Percentiles rank a stretch among this genome's conserved stretches.
These are phyloP conservation scores for Yamadazyma oceani DNA, from an alignment of 1,139 yeast genomes.

Conservation along the genomic window DNA sequence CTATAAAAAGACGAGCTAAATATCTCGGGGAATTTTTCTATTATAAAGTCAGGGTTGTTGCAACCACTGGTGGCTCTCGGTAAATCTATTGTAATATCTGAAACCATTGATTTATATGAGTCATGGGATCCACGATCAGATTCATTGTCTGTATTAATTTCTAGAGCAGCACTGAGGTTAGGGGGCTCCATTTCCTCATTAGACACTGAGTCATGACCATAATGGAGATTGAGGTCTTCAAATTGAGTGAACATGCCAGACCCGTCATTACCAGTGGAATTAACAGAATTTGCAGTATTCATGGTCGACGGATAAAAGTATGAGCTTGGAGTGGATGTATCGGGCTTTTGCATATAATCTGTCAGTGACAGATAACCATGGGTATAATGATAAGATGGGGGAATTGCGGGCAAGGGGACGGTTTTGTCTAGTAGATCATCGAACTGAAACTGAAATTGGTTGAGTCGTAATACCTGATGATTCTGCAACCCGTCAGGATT, in stretches of 20 bases:
- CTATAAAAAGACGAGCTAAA: conserved; percentile 35
- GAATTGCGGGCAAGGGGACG: not conserved
- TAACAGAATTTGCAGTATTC: too few relatives aligned
- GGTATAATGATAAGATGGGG: too few relatives aligned
- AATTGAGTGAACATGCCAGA: not conserved
- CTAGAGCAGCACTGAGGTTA: too few relatives aligned
- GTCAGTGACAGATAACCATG: too few relatives aligned
- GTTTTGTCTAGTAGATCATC: not conserved
- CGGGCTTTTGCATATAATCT: too few relatives aligned
- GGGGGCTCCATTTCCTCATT: too few relatives aligned
- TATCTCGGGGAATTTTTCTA: conserved; percentile 17
- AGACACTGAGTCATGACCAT: not conserved
- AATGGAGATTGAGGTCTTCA: not conserved
- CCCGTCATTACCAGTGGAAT: too few relatives aligned
- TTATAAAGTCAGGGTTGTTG: conserved; percentile 10
- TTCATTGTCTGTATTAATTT: not conserved
- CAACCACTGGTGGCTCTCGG: conserved; percentile 1
- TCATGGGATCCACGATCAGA: not conserved
- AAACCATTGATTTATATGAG: not conserved
- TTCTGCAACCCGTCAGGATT: not conserved
- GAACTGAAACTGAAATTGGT: conserved; percentile 1
- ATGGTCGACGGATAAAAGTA: too few relatives aligned
- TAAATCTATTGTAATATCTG: conserved; percentile 1
- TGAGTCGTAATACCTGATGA: not conserved
- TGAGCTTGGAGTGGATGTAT: too few relatives aligned